Evolutionary conservation across 1,284 basidiomycete genomes (phyloP), one percentile per base, ranked within the genome.

Genomic region (Sporisorium graminicola): DNA sequence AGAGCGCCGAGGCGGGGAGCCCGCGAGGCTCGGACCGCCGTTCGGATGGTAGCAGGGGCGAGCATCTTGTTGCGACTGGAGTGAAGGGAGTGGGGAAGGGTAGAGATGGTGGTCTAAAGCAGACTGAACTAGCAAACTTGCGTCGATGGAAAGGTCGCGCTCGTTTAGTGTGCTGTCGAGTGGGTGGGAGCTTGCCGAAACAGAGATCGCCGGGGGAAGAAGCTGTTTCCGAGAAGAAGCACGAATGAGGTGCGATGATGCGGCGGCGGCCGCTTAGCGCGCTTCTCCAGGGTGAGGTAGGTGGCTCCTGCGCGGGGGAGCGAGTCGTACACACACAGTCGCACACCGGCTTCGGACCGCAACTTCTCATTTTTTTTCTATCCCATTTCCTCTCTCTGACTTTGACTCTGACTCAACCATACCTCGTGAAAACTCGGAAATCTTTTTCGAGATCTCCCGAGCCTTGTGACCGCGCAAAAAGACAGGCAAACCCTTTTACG

Each of bases 351-450:
- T 22, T 46, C 58, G 58, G 58, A 54, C 68, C 58, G 68, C 58
- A 20, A 8, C 20, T 50, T 26, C 20, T 20, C 10, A n/a, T n/a
- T n/a, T n/a, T 12, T 27, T 22, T 40, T 29, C 22, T n/a, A n/a
- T n/a, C n/a, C n/a, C n/a, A n/a, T 40, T 22, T 44, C 16, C 35
- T 5, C 12, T n/a, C 46, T 12, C n/a, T n/a, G n/a, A n/a, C n/a
- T 50, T 14, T 20, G 31, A 37, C 55, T 71, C 58, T 66, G 69
- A 72, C 56, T 72, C 69, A 72, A 57, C 55, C 40, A 10, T 18
- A 10, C 60, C 62, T 65, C 69, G 69, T 72, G 69, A 72, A 72
- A 72, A 72, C 18, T 57, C 59, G 69, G 64, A 58, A 56, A 66
- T 72, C 69, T 59, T 22, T 37, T 52, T 54, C 57, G 49, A 58